phyloP scores from a whole-genome alignment of 805 yeast genomes.

The Metschnikowia colocasiae region DNA sequence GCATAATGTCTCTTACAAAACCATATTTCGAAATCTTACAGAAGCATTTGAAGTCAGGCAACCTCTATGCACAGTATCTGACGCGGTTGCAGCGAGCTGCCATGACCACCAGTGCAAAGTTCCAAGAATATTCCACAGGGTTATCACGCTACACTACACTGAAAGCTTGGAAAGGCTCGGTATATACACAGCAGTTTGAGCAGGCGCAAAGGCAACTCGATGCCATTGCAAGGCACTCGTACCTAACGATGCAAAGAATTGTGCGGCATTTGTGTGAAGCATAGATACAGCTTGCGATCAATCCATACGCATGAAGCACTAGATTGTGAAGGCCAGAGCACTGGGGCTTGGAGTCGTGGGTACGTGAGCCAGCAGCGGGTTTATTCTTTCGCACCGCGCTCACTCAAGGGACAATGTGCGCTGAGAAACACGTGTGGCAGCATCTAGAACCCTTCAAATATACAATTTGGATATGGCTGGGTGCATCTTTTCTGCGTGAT shows the following conservation, averaged over 20 bases:
- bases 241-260: neutral
- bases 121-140: neutral
- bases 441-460: neutral
- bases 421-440: neutral
- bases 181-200: neutral
- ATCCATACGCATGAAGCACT: neutral
- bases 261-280: neutral
- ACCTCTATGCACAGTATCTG: neutral
- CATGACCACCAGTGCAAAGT: neutral
- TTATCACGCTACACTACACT: neutral
- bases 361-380: neutral
- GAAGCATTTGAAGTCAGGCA: neutral
- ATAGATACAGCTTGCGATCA: neutral
- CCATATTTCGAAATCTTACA: neutral
- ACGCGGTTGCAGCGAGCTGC: neutral
- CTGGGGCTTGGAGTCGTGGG: neutral
- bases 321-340: neutral
- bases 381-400: neutral
- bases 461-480: neutral
- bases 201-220: constrained; percentile 1
- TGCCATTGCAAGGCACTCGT: neutral
- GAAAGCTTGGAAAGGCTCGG: neutral
- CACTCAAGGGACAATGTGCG: neutral
- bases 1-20: neutral
- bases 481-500: neutral